Evolutionary conservation across 164 flowering plant species (phyloP).

Genomic region (Magnolia officinalis): DNA sequence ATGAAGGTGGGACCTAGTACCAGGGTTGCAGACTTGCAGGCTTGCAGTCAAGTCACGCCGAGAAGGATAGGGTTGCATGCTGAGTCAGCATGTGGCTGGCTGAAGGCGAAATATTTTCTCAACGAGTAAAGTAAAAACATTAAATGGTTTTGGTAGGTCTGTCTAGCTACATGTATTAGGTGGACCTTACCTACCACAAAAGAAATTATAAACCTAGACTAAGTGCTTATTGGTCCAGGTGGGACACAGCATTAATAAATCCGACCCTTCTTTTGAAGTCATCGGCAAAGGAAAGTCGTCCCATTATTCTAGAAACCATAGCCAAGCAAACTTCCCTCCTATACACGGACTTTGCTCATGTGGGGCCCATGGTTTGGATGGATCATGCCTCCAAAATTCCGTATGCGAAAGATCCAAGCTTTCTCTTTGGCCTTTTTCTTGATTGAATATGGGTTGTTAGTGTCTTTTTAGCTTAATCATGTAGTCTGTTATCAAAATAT

Average conservation of each 20-base stretch:
- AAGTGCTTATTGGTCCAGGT: neutral
- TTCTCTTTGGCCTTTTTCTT: neutral
- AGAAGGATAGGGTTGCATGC: no score
- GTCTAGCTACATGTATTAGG: neutral
- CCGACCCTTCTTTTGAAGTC: neutral
- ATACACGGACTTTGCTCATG: no score
- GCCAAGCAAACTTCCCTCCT: neutral
- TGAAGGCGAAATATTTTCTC: no score
- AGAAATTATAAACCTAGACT: neutral
- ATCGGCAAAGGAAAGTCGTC: neutral
- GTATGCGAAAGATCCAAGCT: neutral
- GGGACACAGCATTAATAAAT: neutral
- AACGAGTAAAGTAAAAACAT: no score
- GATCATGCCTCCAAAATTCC: no score
- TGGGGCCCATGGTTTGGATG: no score
- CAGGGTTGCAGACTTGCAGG: no score
- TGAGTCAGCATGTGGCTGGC: no score
- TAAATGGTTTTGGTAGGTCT: no score
- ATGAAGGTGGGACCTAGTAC: no score
- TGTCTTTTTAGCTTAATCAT: neutral
- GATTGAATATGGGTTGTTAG: neutral
- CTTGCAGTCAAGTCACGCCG: no score
- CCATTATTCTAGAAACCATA: neutral
- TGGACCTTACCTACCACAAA: neutral
- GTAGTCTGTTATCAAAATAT: neutral